Evolutionary conservation across 2,329 filamentous ascomycete genomes (phyloP).

Genomic region (Sclerotinia nivalis): DNA sequence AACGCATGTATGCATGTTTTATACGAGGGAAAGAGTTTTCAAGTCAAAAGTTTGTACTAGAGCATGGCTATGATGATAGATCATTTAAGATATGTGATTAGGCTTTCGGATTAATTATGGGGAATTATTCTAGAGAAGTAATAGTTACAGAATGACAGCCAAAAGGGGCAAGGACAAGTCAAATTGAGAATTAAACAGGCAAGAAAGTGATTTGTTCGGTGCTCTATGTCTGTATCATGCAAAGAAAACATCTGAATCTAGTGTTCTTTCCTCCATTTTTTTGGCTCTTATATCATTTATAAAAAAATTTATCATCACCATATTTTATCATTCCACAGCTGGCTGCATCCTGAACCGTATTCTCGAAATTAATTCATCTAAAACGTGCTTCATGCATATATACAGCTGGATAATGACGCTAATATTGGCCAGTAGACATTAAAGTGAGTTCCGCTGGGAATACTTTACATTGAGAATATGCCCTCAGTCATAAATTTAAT

Average conservation of each 20-base stretch:
- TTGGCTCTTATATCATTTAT: not conserved
- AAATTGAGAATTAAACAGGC: not conserved
- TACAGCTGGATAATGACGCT: not conserved
- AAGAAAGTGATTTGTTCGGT: too few relatives aligned
- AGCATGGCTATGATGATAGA: too few relatives aligned
- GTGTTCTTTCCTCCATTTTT: too few relatives aligned
- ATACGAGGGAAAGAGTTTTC: not conserved
- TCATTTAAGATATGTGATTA: not conserved
- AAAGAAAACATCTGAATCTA: not conserved
- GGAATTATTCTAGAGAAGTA: too few relatives aligned
- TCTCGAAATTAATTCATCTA: rapidly evolving
- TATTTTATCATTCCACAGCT: too few relatives aligned
- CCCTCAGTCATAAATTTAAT: not conserved
- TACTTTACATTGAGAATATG: not conserved
- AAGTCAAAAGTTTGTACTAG: too few relatives aligned
- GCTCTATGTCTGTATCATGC: not conserved
- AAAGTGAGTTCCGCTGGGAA: not conserved
- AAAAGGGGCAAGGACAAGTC: not conserved
- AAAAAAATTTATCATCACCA: too few relatives aligned
- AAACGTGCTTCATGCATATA: too few relatives aligned
- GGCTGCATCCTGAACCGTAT: too few relatives aligned
- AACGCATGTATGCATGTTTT: too few relatives aligned
- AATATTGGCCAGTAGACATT: rapidly evolving
- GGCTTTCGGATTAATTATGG: too few relatives aligned
- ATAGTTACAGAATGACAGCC: too few relatives aligned